Conservation (phyloP, 2,329 filamentous ascomycete genomes). For the Fusarium pininemorale region DNA sequence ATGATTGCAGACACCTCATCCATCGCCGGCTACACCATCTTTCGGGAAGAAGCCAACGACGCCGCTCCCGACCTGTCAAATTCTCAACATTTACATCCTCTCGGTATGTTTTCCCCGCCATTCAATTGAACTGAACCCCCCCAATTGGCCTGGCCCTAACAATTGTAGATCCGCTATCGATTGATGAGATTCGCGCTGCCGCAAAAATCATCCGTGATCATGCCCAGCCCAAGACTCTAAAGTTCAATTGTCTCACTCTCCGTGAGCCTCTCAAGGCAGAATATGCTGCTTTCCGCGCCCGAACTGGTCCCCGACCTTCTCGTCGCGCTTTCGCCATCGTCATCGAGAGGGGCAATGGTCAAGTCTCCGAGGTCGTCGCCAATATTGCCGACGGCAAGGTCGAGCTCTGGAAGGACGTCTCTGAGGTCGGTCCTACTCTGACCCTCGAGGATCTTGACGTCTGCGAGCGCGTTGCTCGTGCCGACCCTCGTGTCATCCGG, state of each 20-base stretch:
- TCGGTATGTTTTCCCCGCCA: slow-evolving; percentile 39
- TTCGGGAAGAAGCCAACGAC: slow-evolving; percentile 53
- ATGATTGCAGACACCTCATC: slow-evolving; percentile 55
- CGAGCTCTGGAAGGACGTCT: slow-evolving; percentile 58
- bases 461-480: slow-evolving; percentile 73
- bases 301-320: slow-evolving; percentile 56
- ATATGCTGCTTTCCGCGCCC: slow-evolving; percentile 68
- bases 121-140: not conserved
- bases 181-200: slow-evolving; percentile 63
- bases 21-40: slow-evolving; percentile 57
- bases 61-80: slow-evolving; percentile 48
- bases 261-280: slow-evolving; percentile 70
- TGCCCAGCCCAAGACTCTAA: slow-evolving; percentile 46
- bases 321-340: slow-evolving; percentile 62
- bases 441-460: slow-evolving; percentile 84
- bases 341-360: slow-evolving; percentile 50
- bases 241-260: slow-evolving; percentile 72
- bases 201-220: slow-evolving; percentile 58
- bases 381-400: slow-evolving; percentile 52
- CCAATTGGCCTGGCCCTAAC: not conserved
- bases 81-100: slow-evolving; percentile 48
- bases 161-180: slow-evolving; percentile 58
- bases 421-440: slow-evolving; percentile 61
- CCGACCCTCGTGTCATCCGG: slow-evolving; percentile 78
- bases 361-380: slow-evolving; percentile 63